Conservation (phyloP, 176 grass and related monocot species). For the Rhynchospora breviuscula region DNA sequence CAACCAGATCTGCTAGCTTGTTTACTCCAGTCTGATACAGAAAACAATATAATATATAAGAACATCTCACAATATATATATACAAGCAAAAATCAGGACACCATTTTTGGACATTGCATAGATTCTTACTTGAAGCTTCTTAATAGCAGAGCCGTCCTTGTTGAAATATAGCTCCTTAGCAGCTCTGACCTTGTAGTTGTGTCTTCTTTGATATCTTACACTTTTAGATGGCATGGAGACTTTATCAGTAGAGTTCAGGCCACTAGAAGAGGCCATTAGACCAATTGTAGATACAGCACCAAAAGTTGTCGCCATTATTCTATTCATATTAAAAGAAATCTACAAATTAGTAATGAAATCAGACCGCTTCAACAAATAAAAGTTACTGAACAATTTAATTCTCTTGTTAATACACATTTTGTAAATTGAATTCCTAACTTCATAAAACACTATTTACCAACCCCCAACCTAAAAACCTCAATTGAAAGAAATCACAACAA, state of each 20-base stretch:
- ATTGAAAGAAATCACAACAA: not conserved
- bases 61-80: not conserved
- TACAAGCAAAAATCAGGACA: not conserved
- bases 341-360: not conserved
- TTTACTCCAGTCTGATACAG: constrained; percentile 65
- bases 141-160: constrained; percentile 91
- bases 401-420: not conserved
- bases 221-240: constrained; percentile 38
- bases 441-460: not conserved
- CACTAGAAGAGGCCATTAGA: constrained; percentile 57
- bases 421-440: not conserved
- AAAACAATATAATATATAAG: not conserved
- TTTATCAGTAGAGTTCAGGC: constrained; percentile 35
- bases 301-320: constrained; percentile 69
- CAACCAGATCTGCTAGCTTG: constrained; percentile 82
- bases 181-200: constrained; percentile 47
- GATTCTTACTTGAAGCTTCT: constrained; percentile 67
- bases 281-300: constrained; percentile 61
- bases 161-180: constrained; percentile 97
- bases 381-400: not conserved
- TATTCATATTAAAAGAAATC: not conserved
- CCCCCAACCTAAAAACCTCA: not conserved
- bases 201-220: constrained; percentile 41
- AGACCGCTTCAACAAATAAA: not conserved
- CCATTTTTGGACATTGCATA: not conserved